These are phyloP conservation scores for Cytospora schulzeri DNA, from an alignment of 2,329 filamentous ascomycete species.

Conservation along the genomic window DNA sequence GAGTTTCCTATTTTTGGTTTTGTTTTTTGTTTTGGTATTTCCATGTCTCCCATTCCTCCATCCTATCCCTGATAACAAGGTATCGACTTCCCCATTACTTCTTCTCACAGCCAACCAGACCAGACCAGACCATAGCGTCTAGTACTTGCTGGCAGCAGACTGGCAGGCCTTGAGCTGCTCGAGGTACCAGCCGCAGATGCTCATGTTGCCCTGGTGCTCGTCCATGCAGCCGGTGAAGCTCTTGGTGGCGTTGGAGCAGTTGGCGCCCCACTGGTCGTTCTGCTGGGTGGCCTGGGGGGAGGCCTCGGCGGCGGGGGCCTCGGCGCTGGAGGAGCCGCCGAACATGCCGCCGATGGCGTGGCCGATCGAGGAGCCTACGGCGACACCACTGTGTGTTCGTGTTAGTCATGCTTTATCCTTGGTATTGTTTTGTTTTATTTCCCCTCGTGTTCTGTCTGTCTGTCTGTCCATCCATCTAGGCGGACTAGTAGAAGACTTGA, in stretches of 20 bases:
- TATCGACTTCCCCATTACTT: slow-evolving; percentile 4
- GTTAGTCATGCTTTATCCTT: too few species aligned
- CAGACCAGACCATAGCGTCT: slow-evolving; percentile 40
- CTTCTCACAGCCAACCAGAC: too few species aligned
- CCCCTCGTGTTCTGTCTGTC: neutral
- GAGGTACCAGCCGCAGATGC: slow-evolving; percentile 96
- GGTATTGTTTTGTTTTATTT: slow-evolving; percentile 11
- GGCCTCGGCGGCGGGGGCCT: slow-evolving; percentile 50
- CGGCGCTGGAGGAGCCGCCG: slow-evolving; percentile 67
- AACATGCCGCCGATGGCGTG: slow-evolving; percentile 93
- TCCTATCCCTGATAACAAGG: neutral
- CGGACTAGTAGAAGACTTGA: too few species aligned
- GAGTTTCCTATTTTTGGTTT: slow-evolving; percentile 8
- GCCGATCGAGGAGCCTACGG: slow-evolving; percentile 91
- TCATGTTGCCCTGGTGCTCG: slow-evolving; percentile 89
- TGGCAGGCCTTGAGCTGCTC: slow-evolving; percentile 95
- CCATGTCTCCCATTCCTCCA: neutral
- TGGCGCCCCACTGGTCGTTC: slow-evolving; percentile 59
- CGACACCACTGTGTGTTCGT: slow-evolving; percentile 73
- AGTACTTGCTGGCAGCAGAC: slow-evolving; percentile 73
- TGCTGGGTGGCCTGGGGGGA: slow-evolving; percentile 52
- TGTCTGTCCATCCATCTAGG: neutral
- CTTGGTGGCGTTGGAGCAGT: slow-evolving; percentile 78
- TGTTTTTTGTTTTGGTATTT: neutral
- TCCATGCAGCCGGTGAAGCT: slow-evolving; percentile 96